Conservation (phyloP, 441 rosid species). For the Melastoma candidum region DNA sequence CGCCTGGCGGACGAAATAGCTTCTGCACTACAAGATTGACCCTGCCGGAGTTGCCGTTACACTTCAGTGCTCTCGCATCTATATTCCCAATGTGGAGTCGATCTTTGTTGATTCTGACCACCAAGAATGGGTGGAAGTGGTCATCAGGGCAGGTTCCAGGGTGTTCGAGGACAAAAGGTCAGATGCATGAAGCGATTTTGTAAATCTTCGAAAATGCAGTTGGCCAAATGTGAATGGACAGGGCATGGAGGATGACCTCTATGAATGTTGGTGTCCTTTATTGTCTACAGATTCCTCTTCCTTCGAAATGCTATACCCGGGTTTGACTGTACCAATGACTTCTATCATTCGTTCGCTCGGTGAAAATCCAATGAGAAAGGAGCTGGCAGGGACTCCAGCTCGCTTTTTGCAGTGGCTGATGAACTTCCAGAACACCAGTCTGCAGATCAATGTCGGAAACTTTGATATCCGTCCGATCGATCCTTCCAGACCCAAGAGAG, state of each 20-base stretch:
- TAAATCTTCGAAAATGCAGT: conserved; percentile 52
- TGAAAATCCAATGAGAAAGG: conserved; percentile 81
- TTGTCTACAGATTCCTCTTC: conserved; percentile 25
- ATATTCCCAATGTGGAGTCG: conserved; percentile 52
- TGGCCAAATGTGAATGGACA: conserved; percentile 36
- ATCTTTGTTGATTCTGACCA: conserved; percentile 34
- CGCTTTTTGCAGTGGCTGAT: conserved; percentile 71
- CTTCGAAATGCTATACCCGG: conserved; percentile 28
- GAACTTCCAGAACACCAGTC: conserved; percentile 56
- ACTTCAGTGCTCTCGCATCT: conserved; percentile 75
- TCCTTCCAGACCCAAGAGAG: conserved; percentile 21
- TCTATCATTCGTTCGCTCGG: conserved; percentile 63
- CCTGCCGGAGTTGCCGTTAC: conserved; percentile 86
- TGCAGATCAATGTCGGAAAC: conserved; percentile 50
- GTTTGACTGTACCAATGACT: conserved; percentile 58
- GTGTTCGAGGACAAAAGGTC: conserved; percentile 53
- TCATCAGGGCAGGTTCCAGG: conserved; percentile 67
- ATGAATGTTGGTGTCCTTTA: conserved; percentile 60
- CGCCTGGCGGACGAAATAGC: conserved; percentile 73
- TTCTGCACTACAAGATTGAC: conserved; percentile 61
- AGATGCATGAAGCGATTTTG: conserved; percentile 57
- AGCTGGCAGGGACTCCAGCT: conserved; percentile 65
- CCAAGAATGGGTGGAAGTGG: conserved; percentile 44
- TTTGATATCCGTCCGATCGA: conserved; percentile 24
- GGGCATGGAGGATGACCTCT: conserved; percentile 13